Percentiles rank a stretch among this genome's conserved stretches.
These are phyloP conservation scores for Cryptococcus sp. DNA, from an alignment of 1,284 basidiomycete species.

Conservation along the genomic window DNA sequence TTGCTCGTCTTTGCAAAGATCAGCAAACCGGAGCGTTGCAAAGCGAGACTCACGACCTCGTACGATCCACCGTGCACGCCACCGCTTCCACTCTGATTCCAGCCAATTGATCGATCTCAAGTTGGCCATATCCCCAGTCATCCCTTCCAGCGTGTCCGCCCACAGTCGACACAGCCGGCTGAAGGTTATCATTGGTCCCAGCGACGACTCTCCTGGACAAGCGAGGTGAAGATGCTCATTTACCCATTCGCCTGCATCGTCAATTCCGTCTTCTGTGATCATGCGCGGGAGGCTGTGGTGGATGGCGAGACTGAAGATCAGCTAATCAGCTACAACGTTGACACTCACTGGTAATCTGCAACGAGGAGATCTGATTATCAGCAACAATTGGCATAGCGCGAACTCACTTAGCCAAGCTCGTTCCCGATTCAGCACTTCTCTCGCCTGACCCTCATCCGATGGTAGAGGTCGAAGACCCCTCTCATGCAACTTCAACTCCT, in stretches of 20 bases:
- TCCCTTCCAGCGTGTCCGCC: conserved; percentile 29
- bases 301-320: conserved; percentile 23
- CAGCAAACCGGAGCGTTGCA: not conserved
- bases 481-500: conserved; percentile 47
- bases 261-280: conserved; percentile 27
- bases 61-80: conserved; percentile 35
- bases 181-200: conserved; percentile 35
- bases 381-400: not conserved
- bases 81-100: conserved; percentile 32
- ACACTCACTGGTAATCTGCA: conserved; percentile 31
- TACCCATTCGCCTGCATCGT: conserved; percentile 33
- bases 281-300: conserved; percentile 33
- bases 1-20: conserved; percentile 12
- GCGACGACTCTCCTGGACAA: conserved; percentile 35
- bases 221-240: conserved; percentile 35
- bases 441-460: conserved; percentile 29
- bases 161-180: conserved; percentile 31
- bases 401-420: conserved; percentile 36
- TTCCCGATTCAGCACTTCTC: conserved; percentile 34
- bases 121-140: conserved; percentile 31
- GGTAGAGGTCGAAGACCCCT: conserved; percentile 37
- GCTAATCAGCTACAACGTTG: not conserved
- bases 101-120: conserved; percentile 32
- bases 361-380: conserved; percentile 25
- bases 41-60: conserved; percentile 22